Conservation (phyloP, 83 land plant genomes). For the Picea abies region DNA sequence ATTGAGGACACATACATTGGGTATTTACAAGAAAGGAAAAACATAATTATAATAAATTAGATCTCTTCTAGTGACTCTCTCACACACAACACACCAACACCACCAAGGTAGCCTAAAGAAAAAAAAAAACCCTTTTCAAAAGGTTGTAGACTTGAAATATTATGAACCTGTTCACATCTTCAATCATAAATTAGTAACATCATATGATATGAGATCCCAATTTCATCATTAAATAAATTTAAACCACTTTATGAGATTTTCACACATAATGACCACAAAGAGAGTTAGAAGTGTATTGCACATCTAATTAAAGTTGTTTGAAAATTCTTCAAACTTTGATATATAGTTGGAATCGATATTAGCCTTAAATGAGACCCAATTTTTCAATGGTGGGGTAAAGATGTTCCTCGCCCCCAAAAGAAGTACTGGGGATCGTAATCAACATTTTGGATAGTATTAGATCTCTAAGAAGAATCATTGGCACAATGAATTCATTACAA, state of each 20-base stretch:
- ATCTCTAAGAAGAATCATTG: not conserved
- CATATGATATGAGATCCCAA: too few relatives aligned
- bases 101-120: too few relatives aligned
- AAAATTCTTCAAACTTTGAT: not conserved
- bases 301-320: not conserved
- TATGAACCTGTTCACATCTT: too few relatives aligned
- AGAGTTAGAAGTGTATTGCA: not conserved
- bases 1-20: too few relatives aligned
- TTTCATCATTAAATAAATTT: not conserved
- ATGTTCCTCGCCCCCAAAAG: not conserved
- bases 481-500: not conserved
- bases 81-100: too few relatives aligned
- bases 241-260: constrained; percentile 2
- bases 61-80: too few relatives aligned
- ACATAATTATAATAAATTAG: too few relatives aligned
- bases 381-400: not conserved
- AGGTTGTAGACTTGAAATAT: too few relatives aligned
- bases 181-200: too few relatives aligned
- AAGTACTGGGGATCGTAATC: too few relatives aligned
- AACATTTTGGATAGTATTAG: not conserved
- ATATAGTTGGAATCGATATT: not conserved
- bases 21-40: too few relatives aligned
- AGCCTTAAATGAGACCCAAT: not conserved
- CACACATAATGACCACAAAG: not conserved
- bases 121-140: too few relatives aligned